phyloP scores from a whole-genome alignment of 2,329 filamentous ascomycete species.

The Fusarium agapanthi region DNA sequence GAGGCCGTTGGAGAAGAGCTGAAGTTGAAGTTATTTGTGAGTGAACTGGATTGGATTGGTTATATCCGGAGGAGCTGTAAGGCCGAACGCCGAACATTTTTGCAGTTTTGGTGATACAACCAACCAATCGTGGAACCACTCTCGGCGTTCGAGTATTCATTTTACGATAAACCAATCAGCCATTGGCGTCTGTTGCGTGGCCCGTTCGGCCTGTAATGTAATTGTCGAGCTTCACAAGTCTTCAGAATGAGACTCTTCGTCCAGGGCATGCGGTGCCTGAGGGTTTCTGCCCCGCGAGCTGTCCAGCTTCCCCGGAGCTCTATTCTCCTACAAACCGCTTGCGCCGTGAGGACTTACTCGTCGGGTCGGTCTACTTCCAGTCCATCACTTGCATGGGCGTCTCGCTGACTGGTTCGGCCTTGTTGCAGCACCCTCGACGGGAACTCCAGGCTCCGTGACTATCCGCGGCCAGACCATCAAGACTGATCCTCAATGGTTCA shows the following conservation, averaged over 20 bases:
- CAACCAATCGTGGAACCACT: not conserved
- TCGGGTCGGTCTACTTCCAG: conserved; percentile 36
- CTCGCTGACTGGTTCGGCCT: conserved; percentile 32
- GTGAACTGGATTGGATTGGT: not conserved
- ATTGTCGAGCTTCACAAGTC: conserved; percentile 28
- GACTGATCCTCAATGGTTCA: conserved; percentile 80
- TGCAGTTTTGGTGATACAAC: conserved; percentile 13
- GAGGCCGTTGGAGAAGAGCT: conserved; percentile 14
- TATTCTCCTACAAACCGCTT: conserved; percentile 33
- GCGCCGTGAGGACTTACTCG: conserved; percentile 37
- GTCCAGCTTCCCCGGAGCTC: conserved; percentile 38
- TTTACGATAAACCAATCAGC: not conserved
- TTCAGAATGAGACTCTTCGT: conserved; percentile 39
- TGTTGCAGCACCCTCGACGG: conserved; percentile 33
- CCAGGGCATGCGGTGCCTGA: conserved; percentile 42
- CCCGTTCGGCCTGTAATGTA: conserved; percentile 20
- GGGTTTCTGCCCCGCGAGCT: conserved; percentile 38
- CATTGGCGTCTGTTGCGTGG: conserved; percentile 18
- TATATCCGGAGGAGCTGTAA: conserved; percentile 32
- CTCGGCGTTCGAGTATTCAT: not conserved
- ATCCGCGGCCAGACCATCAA: conserved; percentile 69
- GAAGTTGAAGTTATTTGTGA: not conserved
- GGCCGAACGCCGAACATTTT: conserved; percentile 30
- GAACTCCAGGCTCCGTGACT: conserved; percentile 51
- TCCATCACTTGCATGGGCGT: conserved; percentile 15